Base-by-base conservation (phyloP, 2,329 filamentous ascomycete species). In the Macrophomina pseudophaseolina region DNA sequence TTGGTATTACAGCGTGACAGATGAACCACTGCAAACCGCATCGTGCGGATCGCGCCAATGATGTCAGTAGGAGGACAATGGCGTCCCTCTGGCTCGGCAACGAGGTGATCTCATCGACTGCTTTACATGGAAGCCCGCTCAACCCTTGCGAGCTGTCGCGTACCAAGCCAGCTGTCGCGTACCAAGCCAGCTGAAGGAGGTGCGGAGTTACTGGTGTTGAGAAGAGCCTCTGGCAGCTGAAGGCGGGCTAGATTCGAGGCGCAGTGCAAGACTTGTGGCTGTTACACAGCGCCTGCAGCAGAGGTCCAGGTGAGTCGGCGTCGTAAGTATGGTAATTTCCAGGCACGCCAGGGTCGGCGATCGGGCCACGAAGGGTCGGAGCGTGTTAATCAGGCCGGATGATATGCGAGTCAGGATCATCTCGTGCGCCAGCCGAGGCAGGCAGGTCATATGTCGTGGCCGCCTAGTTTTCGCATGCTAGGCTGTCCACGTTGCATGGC, bases 401-500 rank as follows among this genome's bases (percentile, higher is more conserved):
- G 56, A 18, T 60, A 2, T 44, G 56, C 38, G 56, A 44, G 54
- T 58, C 56, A 60, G 44, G 56, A 46, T 60, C 28, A 7, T 23
- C 38, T 44, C 18, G 8, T 53, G 42, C 40, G 30, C 23, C 42
- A 60, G 56, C 56, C 30, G 56, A 60, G 56, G 53, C 23, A 28
- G 48, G n/a, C 9, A n/a, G n/a, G 53, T n/a, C 5, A 14, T 14
- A 59, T 32, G 28, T 46, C 56, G 56, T 60, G 56, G 56, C 42
- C 54, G 53, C 7, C n/a, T 1, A 12, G 11, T 23, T 28, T 30
- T 35, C 51, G 11, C n/a, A 18, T 9, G 5, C 30, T 32, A 16
- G 58, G 44, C 58, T 3, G 42, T 49, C 58, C 44, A 62, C 58
- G 58, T 62, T 35, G 58, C 58, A 35, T 28, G n/a, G 58, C 58